Evolutionary conservation across 352 stramenopile species (phyloP), one percentile per base, ranked within the genome.

Genomic region (Phytophthora niederhauseri): DNA sequence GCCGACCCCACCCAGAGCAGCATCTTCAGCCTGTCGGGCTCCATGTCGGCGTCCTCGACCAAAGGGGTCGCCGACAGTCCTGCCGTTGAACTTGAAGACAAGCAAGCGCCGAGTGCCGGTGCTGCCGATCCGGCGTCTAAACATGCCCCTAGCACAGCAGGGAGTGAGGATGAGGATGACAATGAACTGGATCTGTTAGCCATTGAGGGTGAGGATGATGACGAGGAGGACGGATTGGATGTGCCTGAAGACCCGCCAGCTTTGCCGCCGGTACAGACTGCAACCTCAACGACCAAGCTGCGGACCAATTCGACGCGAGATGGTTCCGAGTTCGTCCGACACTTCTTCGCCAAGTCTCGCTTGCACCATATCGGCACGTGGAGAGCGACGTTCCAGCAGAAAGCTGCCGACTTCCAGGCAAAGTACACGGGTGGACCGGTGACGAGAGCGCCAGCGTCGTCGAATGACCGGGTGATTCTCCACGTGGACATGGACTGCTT

Each of bases 401-500:
- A 83, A 55, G 82, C 81, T 4, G 58, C 34, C 4, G 81, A 91
- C 41, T 93, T 95, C 38, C 74, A 81, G 34, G 66, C 77, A 6
- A 85, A 90, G 15, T 93, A 93, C 64, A 82, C 76, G 59, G 85
- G 87, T 4, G 48, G 57, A 15, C 49, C 51, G 0, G 74, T 94
- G 31, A 57, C 28, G 12, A 78, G 77, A 52, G 82, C 73, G 11
- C 15, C 74, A 0, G 22, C 69, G 7, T 73, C 62, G 7, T 89
- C 80, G 0, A 75, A 30, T 20, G 61, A 91, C 17, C 87, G 93
- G 0, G 94, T 97, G 45, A 94, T 99, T 45, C 75, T 99, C 54
- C 96, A 99, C 57, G 88, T 99, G 0, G 97, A 99, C 74, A 99
- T 99, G 96, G 97, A 99, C 76, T 98, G 92, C 61, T 99, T 99